phyloP scores from a whole-genome alignment of 2,329 filamentous ascomycete species.

The Colletotrichum plurivorum region DNA sequence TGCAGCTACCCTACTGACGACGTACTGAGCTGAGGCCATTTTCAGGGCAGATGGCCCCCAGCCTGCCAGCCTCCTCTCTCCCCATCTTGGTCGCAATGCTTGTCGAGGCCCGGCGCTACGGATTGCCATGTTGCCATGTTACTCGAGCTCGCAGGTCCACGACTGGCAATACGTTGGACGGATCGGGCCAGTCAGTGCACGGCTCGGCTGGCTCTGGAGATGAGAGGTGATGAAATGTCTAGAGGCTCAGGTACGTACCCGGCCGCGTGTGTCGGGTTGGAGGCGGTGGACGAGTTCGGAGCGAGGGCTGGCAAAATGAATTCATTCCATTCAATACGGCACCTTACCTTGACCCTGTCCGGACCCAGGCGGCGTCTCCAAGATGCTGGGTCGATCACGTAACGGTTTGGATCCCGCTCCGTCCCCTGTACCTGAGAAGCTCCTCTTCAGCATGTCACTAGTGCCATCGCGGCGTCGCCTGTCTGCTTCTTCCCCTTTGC shows the following conservation, averaged over 20 bases:
- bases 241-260: conserved; percentile 11
- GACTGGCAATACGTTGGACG: conserved; percentile 19
- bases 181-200: conserved; percentile 25
- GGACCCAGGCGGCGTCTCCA: conserved; percentile 28
- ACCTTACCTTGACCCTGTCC: conserved; percentile 30
- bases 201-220: conserved; percentile 4
- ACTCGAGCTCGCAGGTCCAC: conserved; percentile 15
- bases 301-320: conserved; percentile 5
- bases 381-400: conserved; percentile 40
- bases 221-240: conserved; percentile 35
- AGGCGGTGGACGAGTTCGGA: neutral
- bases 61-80: neutral
- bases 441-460: conserved; percentile 14
- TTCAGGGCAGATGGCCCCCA: neutral
- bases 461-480: too few relatives aligned
- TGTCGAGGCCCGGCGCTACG: conserved; percentile 5
- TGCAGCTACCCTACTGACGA: too few relatives aligned
- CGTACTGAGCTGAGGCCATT: neutral
- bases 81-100: conserved; percentile 6
- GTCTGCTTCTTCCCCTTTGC: conserved; percentile 2
- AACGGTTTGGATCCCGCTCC: conserved; percentile 37
- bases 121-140: neutral
- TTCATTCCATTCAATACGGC: conserved; percentile 17
- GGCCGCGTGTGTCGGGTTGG: conserved; percentile 16
- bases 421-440: conserved; percentile 32